Evolutionary conservation across 148 eudicot genomes (phyloP).

Genomic region (Nepenthes gracilis): DNA sequence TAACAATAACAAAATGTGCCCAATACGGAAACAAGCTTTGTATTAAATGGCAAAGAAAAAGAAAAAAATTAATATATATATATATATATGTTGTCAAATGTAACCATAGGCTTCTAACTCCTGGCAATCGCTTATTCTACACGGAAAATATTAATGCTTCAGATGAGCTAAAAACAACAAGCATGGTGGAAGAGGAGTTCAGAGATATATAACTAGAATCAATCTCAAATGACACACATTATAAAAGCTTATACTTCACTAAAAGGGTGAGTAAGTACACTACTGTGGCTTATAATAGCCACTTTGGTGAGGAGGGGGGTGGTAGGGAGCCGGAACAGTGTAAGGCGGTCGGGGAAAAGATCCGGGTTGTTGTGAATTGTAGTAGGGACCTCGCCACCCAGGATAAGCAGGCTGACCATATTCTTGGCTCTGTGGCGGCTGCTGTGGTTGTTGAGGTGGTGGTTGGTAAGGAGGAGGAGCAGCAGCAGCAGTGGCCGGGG

Average conservation of each 20-base stretch:
- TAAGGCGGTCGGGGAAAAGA: constrained; percentile 82
- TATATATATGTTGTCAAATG: too few species aligned
- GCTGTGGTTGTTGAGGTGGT: constrained; percentile 49
- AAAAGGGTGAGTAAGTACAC: not conserved
- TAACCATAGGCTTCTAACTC: too few species aligned
- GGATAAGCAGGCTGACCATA: constrained; percentile 94
- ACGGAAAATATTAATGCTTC: too few species aligned
- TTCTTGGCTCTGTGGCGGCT: constrained; percentile 49
- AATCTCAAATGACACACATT: not conserved
- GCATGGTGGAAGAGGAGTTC: too few species aligned
- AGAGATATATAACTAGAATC: not conserved
- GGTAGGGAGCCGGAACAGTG: constrained; percentile 49
- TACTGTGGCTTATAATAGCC: constrained; percentile 71
- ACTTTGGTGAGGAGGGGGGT: constrained; percentile 72
- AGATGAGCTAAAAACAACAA: too few species aligned
- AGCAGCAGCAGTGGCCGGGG: constrained; percentile 18
- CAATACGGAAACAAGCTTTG: too few species aligned
- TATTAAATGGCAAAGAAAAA: too few species aligned
- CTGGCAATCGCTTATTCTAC: too few species aligned
- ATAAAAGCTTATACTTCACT: not conserved
- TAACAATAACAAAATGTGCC: too few species aligned
- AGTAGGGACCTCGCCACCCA: constrained; percentile 88
- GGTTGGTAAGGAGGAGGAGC: constrained; percentile 18
- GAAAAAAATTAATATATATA: too few species aligned
- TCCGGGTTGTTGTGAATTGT: constrained; percentile 66